phyloP scores from a whole-genome alignment of 768 basidiomycete genomes.

The Collybia sp. region DNA sequence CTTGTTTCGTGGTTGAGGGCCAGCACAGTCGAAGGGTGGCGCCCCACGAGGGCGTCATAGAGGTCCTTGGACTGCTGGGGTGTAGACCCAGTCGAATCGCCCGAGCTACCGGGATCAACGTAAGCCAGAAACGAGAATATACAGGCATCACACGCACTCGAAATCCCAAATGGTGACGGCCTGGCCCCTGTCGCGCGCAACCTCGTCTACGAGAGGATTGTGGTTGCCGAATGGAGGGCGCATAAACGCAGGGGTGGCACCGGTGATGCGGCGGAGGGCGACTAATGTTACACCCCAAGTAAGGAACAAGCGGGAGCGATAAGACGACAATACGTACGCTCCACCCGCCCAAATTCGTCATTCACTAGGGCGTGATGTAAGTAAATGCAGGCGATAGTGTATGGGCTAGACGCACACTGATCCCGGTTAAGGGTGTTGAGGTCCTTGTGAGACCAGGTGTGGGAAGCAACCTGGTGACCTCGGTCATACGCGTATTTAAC shows the following conservation, averaged over 20 bases:
- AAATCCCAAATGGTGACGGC: constrained; percentile 32
- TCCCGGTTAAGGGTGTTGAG: constrained; percentile 24
- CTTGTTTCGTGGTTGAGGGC: constrained; percentile 30
- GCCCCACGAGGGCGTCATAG: constrained; percentile 15
- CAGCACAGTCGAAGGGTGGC: constrained; percentile 22
- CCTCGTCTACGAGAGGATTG: constrained; percentile 29
- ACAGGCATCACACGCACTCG: constrained; percentile 21
- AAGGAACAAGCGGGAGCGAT: neutral
- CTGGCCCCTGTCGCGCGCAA: constrained; percentile 25
- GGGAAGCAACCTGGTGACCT: constrained; percentile 40
- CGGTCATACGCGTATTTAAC: constrained; percentile 31
- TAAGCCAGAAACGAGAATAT: neutral
- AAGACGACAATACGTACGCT: constrained; percentile 18
- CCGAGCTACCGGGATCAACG: constrained; percentile 12
- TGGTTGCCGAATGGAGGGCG: constrained; percentile 37
- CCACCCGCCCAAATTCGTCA: constrained; percentile 29
- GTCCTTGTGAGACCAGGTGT: constrained; percentile 38
- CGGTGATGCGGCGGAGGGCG: constrained; percentile 28
- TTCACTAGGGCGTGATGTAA: constrained; percentile 15
- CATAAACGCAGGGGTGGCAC: constrained; percentile 31
- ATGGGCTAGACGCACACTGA: constrained; percentile 18
- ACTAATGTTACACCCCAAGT: constrained; percentile 11
- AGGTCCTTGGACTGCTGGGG: constrained; percentile 13
- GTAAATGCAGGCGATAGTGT: neutral
- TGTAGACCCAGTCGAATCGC: constrained; percentile 22